Evolutionary conservation across 2,329 filamentous ascomycete species (phyloP).

Genomic region (Gnomoniopsis smithogilvyi): DNA sequence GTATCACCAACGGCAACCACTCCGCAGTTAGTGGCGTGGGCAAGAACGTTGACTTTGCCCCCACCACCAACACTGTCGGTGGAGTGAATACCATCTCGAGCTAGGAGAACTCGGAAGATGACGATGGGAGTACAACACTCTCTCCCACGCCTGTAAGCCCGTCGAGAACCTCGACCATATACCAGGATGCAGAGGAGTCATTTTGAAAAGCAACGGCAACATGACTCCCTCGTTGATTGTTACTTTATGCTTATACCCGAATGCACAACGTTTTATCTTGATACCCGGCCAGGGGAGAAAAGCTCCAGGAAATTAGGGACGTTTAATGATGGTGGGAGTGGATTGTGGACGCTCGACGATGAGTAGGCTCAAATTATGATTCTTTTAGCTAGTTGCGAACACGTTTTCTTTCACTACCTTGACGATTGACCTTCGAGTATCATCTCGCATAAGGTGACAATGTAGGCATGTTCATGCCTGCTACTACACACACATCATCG

Average conservation of each 20-base stretch:
- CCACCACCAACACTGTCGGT: background rate
- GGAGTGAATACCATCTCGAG: constrained; percentile 4
- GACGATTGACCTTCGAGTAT: too few species aligned
- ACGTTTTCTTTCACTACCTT: too few species aligned
- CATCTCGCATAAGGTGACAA: too few species aligned
- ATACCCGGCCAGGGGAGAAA: constrained; percentile 13
- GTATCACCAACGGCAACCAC: constrained; percentile 18
- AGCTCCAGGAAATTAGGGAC: background rate
- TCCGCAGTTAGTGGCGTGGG: constrained; percentile 16
- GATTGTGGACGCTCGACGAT: background rate
- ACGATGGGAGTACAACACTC: background rate
- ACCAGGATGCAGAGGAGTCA: constrained; percentile 5
- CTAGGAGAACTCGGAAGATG: background rate
- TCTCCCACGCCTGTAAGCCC: background rate
- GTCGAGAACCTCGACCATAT: constrained; percentile 4
- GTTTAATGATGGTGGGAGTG: background rate
- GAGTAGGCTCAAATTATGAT: background rate
- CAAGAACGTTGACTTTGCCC: constrained; percentile 1
- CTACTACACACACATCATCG: too few species aligned
- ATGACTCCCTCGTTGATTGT: constrained; percentile 3
- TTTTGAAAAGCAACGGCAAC: background rate
- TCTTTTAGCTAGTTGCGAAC: too few species aligned
- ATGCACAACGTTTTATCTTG: constrained; percentile 4
- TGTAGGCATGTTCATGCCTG: too few species aligned
- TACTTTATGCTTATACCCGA: constrained; percentile 14